Conservation (phyloP, 148 eudicot genomes). For the Beta vulgaris region DNA sequence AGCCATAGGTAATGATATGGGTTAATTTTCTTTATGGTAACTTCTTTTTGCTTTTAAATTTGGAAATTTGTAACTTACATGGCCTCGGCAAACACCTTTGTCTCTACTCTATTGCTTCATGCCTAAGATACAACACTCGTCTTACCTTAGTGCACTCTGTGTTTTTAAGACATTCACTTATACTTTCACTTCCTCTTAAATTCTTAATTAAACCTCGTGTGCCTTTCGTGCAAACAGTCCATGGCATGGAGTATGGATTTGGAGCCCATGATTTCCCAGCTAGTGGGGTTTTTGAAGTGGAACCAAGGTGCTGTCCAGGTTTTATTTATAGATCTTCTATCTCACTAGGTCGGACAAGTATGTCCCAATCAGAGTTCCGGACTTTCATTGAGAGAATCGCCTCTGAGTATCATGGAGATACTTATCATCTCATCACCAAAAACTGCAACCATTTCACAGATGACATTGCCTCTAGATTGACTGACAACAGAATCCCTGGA, state of each 20-base stretch:
- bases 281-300: conserved; percentile 89
- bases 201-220: background rate
- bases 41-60: background rate
- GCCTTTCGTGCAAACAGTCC: conserved; percentile 39
- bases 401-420: conserved; percentile 82
- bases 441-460: conserved; percentile 89
- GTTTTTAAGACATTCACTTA: background rate
- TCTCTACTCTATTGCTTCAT: background rate
- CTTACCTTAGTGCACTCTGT: background rate
- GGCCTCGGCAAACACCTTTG: background rate
- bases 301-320: conserved; percentile 81
- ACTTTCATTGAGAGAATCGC: conserved; percentile 59
- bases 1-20: too few species aligned
- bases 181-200: background rate
- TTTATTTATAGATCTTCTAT: conserved; percentile 68
- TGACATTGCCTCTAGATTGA: conserved; percentile 55
- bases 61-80: background rate
- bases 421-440: conserved; percentile 77
- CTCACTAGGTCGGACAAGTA: conserved; percentile 48
- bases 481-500: conserved; percentile 71
- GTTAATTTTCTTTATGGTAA: too few species aligned
- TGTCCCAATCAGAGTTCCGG: conserved; percentile 66
- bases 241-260: conserved; percentile 88
- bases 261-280: conserved; percentile 81
- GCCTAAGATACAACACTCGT: background rate